Conservation (phyloP, 176 grass and related monocot species). For the Oryza longistaminata region DNA sequence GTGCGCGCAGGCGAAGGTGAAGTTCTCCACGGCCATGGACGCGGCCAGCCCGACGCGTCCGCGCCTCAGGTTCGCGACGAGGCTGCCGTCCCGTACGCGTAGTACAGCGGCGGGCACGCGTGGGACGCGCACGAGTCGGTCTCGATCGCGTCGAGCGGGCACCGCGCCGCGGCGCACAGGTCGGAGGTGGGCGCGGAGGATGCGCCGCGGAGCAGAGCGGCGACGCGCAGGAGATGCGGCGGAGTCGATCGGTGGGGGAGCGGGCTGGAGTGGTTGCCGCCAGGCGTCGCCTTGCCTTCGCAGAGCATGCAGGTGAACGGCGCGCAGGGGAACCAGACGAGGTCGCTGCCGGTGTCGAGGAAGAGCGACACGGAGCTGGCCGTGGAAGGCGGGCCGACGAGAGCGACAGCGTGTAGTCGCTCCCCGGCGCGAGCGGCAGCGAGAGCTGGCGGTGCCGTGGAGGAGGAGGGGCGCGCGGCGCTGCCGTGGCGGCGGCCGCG, state of each 20-base stretch:
- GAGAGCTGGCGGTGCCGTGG: conserved; percentile 44
- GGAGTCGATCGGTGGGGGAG: conserved; percentile 49
- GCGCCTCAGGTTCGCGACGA: conserved; percentile 65
- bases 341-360: conserved; percentile 90
- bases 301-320: conserved; percentile 96
- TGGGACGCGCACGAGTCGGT: conserved; percentile 55
- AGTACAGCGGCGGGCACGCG: conserved; percentile 79
- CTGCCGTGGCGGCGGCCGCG: background rate
- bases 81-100: conserved; percentile 96
- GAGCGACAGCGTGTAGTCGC: conserved; percentile 85
- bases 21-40: conserved; percentile 56
- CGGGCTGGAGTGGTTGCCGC: background rate
- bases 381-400: conserved; percentile 52
- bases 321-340: conserved; percentile 93
- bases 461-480: background rate
- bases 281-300: conserved; percentile 57
- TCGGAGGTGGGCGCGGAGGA: conserved; percentile 56
- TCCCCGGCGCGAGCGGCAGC: conserved; percentile 65
- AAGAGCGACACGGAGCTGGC: conserved; percentile 60
- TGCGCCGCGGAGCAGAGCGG: conserved; percentile 68
- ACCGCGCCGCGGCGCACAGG: conserved; percentile 74
- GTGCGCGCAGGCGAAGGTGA: conserved; percentile 90
- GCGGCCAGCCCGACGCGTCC: conserved; percentile 59
- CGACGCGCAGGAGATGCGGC: conserved; percentile 54
- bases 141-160: conserved; percentile 79